Conservation (phyloP, 2,329 filamentous ascomycete species). For the Purpureocillium lavendulum region DNA sequence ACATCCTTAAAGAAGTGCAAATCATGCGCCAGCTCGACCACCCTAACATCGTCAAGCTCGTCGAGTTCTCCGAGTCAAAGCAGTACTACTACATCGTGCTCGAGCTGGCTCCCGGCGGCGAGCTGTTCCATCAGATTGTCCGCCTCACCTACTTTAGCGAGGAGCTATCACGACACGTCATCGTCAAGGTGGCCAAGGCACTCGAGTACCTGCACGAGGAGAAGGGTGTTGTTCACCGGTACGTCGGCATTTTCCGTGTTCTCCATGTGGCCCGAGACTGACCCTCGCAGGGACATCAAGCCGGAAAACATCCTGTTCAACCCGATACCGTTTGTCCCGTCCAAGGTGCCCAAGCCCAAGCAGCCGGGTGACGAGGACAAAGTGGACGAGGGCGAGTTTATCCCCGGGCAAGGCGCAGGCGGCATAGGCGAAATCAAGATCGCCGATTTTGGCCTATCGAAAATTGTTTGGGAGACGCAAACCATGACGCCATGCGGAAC, state of each 20-base stretch:
- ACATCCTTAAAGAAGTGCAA: slow-evolving; percentile 96
- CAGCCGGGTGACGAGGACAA: slow-evolving; percentile 93
- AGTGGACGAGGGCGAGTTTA: slow-evolving; percentile 90
- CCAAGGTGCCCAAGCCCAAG: slow-evolving; percentile 70
- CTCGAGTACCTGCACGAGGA: slow-evolving; percentile 92
- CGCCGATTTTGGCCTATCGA: slow-evolving; percentile 94
- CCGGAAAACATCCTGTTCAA: slow-evolving; percentile 95
- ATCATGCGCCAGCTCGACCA: slow-evolving; percentile 98
- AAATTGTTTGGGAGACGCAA: slow-evolving; percentile 95
- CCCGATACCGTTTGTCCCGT: slow-evolving; percentile 72
- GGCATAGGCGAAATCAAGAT: slow-evolving; percentile 96
- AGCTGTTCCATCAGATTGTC: slow-evolving; percentile 97
- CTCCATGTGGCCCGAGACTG: background rate
- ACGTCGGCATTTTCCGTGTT: slow-evolving; percentile 23
- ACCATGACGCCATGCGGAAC: slow-evolving; percentile 99
- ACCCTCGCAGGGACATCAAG: slow-evolving; percentile 74
- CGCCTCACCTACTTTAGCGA: slow-evolving; percentile 98
- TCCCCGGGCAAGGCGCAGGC: slow-evolving; percentile 71
- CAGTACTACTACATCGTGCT: slow-evolving; percentile 98
- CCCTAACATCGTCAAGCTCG: slow-evolving; percentile 87
- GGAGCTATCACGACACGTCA: slow-evolving; percentile 88
- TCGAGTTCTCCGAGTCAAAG: slow-evolving; percentile 86
- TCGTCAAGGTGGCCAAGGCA: slow-evolving; percentile 88
- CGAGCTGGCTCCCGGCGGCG: slow-evolving; percentile 88
- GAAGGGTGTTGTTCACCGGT: slow-evolving; percentile 95